phyloP scores from a whole-genome alignment of 2,329 filamentous ascomycete species.

The Pestalotiopsis sp. region DNA sequence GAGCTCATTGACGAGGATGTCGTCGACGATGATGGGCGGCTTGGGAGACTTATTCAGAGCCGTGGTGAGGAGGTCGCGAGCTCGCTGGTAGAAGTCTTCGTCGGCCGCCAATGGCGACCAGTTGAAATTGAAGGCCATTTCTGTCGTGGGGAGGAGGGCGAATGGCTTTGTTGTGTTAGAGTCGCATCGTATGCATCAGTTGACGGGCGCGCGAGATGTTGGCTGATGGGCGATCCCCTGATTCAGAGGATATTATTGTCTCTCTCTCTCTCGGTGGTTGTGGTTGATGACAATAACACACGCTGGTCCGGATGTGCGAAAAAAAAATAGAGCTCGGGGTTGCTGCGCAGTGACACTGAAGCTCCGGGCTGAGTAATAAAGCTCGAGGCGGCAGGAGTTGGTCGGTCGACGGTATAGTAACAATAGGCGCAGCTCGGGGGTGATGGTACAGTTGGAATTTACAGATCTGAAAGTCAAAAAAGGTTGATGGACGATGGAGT shows the following conservation, averaged over 20 bases:
- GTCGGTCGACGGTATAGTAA: neutral
- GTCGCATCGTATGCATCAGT: conserved; percentile 24
- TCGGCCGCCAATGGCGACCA: conserved; percentile 99
- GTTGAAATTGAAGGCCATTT: conserved; percentile 99
- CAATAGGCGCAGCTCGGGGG: neutral
- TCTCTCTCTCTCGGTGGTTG: neutral
- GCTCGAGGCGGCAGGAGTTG: neutral
- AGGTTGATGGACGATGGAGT: neutral
- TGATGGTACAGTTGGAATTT: neutral
- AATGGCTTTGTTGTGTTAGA: conserved; percentile 41
- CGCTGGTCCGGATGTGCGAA: neutral
- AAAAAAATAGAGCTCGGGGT: neutral
- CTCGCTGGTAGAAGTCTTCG: conserved; percentile 85
- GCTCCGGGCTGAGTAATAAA: neutral
- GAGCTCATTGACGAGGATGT: conserved; percentile 97
- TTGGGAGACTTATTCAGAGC: conserved; percentile 98
- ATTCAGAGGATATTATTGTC: neutral
- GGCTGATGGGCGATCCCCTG: neutral
- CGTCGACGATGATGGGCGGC: conserved; percentile 98
- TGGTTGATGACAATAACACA: neutral
- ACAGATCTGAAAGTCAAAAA: neutral
- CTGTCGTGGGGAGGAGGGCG: conserved; percentile 30
- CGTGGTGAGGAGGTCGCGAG: conserved; percentile 90
- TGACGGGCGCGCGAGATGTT: neutral
- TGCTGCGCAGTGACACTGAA: neutral